These are phyloP conservation scores for Jaapia argillacea DNA, from an alignment of 768 basidiomycete species.

Conservation along the genomic window DNA sequence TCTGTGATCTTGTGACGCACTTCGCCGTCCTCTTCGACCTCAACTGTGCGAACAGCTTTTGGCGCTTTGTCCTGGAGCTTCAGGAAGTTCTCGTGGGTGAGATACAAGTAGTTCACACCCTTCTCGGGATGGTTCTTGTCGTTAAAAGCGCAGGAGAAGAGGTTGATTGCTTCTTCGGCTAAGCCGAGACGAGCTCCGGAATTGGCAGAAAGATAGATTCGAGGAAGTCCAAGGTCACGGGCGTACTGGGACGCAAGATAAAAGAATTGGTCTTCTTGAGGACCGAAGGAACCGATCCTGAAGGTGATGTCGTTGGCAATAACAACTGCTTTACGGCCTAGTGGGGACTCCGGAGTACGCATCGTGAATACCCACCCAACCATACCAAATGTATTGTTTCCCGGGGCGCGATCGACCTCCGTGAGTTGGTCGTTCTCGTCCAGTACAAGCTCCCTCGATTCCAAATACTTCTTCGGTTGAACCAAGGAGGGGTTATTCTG, in stretches of 20 bases:
- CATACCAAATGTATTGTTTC: slow-evolving; percentile 95
- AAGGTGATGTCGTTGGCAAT: slow-evolving; percentile 98
- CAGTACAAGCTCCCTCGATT: slow-evolving; percentile 83
- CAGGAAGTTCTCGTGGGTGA: slow-evolving; percentile 85
- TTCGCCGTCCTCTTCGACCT: slow-evolving; percentile 83
- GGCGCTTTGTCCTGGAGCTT: slow-evolving; percentile 82
- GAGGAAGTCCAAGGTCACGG: slow-evolving; percentile 77
- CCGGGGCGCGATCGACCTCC: slow-evolving; percentile 87
- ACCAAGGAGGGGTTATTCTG: slow-evolving; percentile 52
- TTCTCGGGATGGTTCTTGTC: slow-evolving; percentile 79
- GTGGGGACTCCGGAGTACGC: slow-evolving; percentile 84
- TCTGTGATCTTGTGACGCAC: slow-evolving; percentile 90
- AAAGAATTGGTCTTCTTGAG: slow-evolving; percentile 93
- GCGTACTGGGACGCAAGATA: slow-evolving; percentile 92
- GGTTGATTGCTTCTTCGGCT: slow-evolving; percentile 80
- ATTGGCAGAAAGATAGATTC: slow-evolving; percentile 97
- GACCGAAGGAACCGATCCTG: slow-evolving; percentile 98
- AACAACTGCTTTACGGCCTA: slow-evolving; percentile 79
- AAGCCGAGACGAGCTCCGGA: slow-evolving; percentile 96
- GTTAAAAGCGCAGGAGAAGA: slow-evolving; percentile 92
- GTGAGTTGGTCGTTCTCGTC: slow-evolving; percentile 88
- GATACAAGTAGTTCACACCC: slow-evolving; percentile 92
- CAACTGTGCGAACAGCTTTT: slow-evolving; percentile 67
- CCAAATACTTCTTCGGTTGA: slow-evolving; percentile 69
- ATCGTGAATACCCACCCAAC: slow-evolving; percentile 95